Evolutionary conservation across 495 filamentous ascomycete species (phyloP).

Genomic region (Cladorrhinum samala): DNA sequence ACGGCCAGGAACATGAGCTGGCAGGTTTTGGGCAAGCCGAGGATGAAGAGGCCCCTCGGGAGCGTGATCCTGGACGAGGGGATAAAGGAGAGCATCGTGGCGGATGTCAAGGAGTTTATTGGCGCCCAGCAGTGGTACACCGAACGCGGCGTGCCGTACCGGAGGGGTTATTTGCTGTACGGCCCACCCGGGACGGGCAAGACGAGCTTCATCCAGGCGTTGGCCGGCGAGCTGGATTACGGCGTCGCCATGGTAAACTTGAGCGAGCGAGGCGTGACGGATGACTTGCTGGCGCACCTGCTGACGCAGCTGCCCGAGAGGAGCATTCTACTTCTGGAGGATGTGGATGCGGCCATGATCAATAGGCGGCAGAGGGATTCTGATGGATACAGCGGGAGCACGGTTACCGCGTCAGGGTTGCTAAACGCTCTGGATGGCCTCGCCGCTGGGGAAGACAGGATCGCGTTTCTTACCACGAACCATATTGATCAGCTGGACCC

Average conservation of each 20-base stretch:
- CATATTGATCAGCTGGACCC: constrained; percentile 83
- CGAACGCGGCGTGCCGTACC: constrained; percentile 90
- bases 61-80: constrained; percentile 85
- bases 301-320: constrained; percentile 81
- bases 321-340: constrained; percentile 83
- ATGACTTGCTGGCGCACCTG: constrained; percentile 83
- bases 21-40: constrained; percentile 79
- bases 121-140: constrained; percentile 79
- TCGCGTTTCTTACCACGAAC: constrained; percentile 93
- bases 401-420: constrained; percentile 91
- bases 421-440: constrained; percentile 92
- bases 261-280: constrained; percentile 86
- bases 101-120: constrained; percentile 80
- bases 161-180: constrained; percentile 87
- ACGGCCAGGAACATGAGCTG: constrained; percentile 74
- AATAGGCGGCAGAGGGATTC: constrained; percentile 71
- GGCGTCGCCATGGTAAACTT: constrained; percentile 92
- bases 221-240: constrained; percentile 88
- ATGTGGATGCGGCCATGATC: constrained; percentile 88
- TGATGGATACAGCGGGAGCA: constrained; percentile 83
- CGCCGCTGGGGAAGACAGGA: constrained; percentile 88
- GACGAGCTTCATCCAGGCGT: constrained; percentile 90
- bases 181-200: constrained; percentile 94
- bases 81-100: constrained; percentile 77
- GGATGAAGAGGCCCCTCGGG: constrained; percentile 77